These are phyloP conservation scores for Metschnikowia lochheadii DNA, from an alignment of 805 yeast species.

Conservation along the genomic window DNA sequence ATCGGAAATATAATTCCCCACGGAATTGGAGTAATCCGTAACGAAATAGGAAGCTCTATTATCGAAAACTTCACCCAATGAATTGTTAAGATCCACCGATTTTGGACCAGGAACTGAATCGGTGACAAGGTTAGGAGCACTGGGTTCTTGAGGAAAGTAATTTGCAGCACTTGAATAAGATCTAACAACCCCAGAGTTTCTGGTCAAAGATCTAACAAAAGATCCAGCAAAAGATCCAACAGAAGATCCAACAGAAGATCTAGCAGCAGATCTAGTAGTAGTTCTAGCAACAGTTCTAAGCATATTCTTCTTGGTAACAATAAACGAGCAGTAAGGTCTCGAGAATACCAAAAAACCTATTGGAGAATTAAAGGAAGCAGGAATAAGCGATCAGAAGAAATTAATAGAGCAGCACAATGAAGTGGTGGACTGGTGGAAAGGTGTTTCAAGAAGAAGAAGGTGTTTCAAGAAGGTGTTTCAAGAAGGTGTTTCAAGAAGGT, in stretches of 20 bases:
- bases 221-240: too few species aligned
- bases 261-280: too few species aligned
- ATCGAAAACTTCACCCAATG: conserved; percentile 37
- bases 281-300: neutral
- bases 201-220: neutral
- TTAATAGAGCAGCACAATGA: neutral
- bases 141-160: conserved; percentile 38
- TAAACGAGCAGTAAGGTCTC: too few species aligned
- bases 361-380: too few species aligned
- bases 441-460: too few species aligned
- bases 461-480: too few species aligned
- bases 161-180: conserved; percentile 20
- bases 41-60: conserved; percentile 42
- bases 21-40: conserved; percentile 34
- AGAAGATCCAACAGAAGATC: too few species aligned
- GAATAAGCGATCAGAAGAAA: too few species aligned
- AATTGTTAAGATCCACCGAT: conserved; percentile 27
- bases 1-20: conserved; percentile 41
- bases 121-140: conserved; percentile 28
- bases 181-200: neutral
- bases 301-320: neutral
- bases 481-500: too few species aligned
- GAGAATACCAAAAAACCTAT: too few species aligned
- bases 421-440: too few species aligned
- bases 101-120: conserved; percentile 38